Conservation (phyloP, 257 asterid species). For the Penstemon newberryi region DNA sequence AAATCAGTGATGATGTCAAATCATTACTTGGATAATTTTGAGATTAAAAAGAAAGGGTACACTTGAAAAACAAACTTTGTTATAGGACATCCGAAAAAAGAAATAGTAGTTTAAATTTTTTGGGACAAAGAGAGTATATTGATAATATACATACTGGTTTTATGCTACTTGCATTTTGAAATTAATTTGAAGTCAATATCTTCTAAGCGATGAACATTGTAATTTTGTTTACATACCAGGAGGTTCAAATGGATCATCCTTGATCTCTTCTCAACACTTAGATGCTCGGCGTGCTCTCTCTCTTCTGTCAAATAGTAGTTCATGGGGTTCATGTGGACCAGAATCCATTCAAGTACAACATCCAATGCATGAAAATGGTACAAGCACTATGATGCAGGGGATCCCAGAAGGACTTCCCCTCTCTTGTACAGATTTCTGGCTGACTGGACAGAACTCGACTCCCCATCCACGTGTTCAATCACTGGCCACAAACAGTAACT, state of each 20-base stretch:
- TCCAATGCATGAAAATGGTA: slow-evolving; percentile 37
- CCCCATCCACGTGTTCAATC: slow-evolving; percentile 34
- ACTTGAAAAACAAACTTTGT: too few species aligned
- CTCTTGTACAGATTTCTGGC: slow-evolving; percentile 63
- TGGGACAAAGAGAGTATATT: too few species aligned
- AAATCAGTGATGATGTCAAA: too few species aligned
- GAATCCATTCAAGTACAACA: slow-evolving; percentile 38
- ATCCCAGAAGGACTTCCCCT: slow-evolving; percentile 54
- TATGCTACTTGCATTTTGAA: too few species aligned
- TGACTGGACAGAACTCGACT: slow-evolving; percentile 39
- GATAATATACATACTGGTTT: too few species aligned
- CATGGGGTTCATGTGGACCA: slow-evolving; percentile 62
- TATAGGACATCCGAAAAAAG: too few species aligned
- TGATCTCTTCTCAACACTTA: slow-evolving; percentile 36
- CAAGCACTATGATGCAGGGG: slow-evolving; percentile 38
- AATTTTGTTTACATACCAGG: too few species aligned
- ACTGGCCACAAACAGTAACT: slow-evolving; percentile 36
- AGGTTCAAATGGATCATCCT: slow-evolving; percentile 62
- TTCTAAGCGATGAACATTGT: too few species aligned
- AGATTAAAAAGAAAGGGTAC: too few species aligned
- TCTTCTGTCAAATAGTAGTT: slow-evolving; percentile 82
- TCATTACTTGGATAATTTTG: too few species aligned
- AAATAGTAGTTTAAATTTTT: too few species aligned
- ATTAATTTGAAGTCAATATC: too few species aligned
- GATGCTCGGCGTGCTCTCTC: slow-evolving; percentile 91